Percentiles rank a stretch among this genome's conserved stretches.
Conservation (phyloP, 257 asterid species). For the Gentiana dahurica region DNA sequence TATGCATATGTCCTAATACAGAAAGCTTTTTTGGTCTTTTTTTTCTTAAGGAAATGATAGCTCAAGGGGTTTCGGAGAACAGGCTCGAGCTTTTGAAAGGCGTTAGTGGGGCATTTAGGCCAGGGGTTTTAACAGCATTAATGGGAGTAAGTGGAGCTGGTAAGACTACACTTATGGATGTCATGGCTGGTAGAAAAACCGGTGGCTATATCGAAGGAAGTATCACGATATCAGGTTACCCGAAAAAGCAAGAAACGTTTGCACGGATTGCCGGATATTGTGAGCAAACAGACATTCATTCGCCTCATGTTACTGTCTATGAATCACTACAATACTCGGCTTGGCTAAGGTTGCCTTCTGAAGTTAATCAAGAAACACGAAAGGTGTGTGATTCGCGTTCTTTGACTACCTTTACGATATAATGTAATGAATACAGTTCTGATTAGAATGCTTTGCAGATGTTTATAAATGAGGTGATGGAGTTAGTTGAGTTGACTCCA, state of each 20-base stretch:
- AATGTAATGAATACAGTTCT: neutral
- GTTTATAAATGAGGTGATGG: slow-evolving; percentile 79
- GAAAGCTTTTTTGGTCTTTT: neutral
- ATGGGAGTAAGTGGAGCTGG: slow-evolving; percentile 97
- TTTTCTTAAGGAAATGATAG: slow-evolving; percentile 57
- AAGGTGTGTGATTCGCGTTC: slow-evolving; percentile 25
- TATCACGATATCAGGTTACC: slow-evolving; percentile 63
- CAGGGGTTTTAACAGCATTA: slow-evolving; percentile 85
- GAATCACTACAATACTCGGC: slow-evolving; percentile 85
- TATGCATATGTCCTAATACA: neutral
- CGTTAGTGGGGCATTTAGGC: slow-evolving; percentile 72
- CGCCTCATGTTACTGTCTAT: slow-evolving; percentile 75
- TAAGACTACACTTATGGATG: slow-evolving; percentile 96
- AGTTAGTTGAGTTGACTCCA: slow-evolving; percentile 56
- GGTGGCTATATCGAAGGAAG: slow-evolving; percentile 76
- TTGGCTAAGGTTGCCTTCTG: slow-evolving; percentile 71
- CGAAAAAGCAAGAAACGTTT: slow-evolving; percentile 82
- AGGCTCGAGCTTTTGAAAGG: slow-evolving; percentile 57
- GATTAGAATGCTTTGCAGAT: slow-evolving; percentile 27
- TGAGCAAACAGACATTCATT: slow-evolving; percentile 83
- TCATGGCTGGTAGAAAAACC: slow-evolving; percentile 87
- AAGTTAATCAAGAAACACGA: slow-evolving; percentile 49
- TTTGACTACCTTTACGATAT: neutral
- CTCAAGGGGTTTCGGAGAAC: slow-evolving; percentile 50
- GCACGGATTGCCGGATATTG: slow-evolving; percentile 90